These are phyloP conservation scores for Aspergillus spinulosporus DNA, from an alignment of 2,329 filamentous ascomycete species.

Conservation along the genomic window DNA sequence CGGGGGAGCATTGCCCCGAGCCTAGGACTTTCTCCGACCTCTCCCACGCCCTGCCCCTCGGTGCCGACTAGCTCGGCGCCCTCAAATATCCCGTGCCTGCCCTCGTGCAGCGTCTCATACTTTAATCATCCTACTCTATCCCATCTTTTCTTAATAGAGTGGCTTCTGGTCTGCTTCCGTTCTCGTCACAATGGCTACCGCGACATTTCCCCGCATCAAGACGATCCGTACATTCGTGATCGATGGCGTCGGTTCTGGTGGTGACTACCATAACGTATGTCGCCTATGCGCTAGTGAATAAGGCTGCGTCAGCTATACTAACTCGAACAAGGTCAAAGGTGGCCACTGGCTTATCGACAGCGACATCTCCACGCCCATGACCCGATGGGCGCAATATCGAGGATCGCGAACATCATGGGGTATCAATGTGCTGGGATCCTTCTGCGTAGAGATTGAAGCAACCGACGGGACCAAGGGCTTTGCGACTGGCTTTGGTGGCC, in stretches of 20 bases:
- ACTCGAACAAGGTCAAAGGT: constrained; percentile 42
- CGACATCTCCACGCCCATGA: constrained; percentile 90
- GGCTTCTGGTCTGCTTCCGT: background rate
- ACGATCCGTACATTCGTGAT: constrained; percentile 49
- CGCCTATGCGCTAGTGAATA: background rate
- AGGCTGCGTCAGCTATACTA: background rate
- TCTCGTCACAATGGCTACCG: constrained; percentile 30
- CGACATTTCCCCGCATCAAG: constrained; percentile 47
- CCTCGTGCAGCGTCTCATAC: constrained; percentile 11
- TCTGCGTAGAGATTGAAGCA: constrained; percentile 85
- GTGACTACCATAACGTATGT: constrained; percentile 83
- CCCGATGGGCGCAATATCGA: constrained; percentile 83
- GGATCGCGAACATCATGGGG: constrained; percentile 88
- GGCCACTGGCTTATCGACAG: constrained; percentile 81
- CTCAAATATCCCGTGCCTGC: constrained; percentile 22
- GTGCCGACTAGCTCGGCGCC: background rate
- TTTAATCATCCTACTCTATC: constrained; percentile 16
- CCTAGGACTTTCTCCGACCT: constrained; percentile 13
- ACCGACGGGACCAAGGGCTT: constrained; percentile 91
- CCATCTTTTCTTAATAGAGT: constrained; percentile 1
- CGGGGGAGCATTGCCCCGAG: constrained; percentile 37
- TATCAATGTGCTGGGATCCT: constrained; percentile 91
- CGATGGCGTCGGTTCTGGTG: constrained; percentile 49
- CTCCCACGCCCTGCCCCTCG: constrained; percentile 11
- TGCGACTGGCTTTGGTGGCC: constrained; percentile 90